Conservation (phyloP, 139 green algal species). For the Closterium sp. region DNA sequence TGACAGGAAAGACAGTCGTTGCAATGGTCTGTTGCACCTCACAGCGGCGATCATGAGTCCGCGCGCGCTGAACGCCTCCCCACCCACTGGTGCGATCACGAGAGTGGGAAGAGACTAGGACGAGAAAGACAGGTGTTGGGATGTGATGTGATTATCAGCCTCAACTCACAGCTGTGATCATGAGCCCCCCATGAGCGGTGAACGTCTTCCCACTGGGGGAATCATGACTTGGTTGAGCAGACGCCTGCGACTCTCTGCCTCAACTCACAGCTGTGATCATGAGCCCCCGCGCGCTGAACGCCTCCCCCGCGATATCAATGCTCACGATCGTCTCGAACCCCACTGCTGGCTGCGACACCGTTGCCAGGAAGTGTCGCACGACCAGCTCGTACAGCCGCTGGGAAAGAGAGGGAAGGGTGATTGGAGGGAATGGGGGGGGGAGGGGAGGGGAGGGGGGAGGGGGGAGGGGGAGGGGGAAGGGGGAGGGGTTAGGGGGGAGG, state of each 20-base stretch:
- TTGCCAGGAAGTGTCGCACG: conserved; percentile 89
- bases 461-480: background rate
- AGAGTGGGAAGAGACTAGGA: no score
- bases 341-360: conserved; percentile 81
- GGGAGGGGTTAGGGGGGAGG: background rate
- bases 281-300: conserved; percentile 72
- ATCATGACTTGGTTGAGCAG: no score
- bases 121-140: no score
- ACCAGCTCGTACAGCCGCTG: conserved; percentile 91
- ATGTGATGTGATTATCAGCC: no score
- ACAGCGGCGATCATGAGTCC: conserved; percentile 83
- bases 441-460: background rate
- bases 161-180: no score
- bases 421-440: no score
- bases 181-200: no score
- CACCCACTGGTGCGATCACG: no score
- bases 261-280: conserved; percentile 71
- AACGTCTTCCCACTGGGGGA: no score
- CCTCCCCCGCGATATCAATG: conserved; percentile 71
- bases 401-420: no score
- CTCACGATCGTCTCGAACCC: conserved; percentile 81
- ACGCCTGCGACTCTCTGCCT: no score
- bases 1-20: no score
- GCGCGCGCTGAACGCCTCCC: conserved; percentile 66
- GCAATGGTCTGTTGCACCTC: background rate